phyloP scores from a whole-genome alignment of 1,284 basidiomycete species.

The Cutaneotrichosporon cutaneum region DNA sequence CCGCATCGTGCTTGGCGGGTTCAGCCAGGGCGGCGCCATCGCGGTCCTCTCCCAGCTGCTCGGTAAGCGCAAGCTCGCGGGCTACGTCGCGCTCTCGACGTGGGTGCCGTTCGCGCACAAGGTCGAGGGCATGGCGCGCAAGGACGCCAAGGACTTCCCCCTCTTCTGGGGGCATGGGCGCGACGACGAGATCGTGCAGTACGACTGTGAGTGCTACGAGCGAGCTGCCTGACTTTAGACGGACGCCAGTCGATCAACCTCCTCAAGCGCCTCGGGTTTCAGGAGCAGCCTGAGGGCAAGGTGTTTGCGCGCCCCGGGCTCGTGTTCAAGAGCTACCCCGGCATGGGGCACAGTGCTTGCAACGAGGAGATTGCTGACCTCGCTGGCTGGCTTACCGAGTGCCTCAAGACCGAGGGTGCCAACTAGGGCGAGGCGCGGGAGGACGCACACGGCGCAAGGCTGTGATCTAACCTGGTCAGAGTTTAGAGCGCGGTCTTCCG shows the following conservation, averaged over 20 bases:
- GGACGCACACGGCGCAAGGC: constrained; percentile 2
- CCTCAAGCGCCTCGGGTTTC: constrained; percentile 60
- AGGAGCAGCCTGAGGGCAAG: constrained; percentile 32
- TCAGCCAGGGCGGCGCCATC: constrained; percentile 83
- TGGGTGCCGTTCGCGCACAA: constrained; percentile 70
- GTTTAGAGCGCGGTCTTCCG: neutral
- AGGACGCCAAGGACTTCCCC: constrained; percentile 59
- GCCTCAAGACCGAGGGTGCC: constrained; percentile 38
- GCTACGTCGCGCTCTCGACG: constrained; percentile 69
- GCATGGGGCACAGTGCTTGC: constrained; percentile 64
- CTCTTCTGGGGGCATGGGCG: constrained; percentile 86
- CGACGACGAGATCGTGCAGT: constrained; percentile 70
- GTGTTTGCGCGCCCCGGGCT: constrained; percentile 53
- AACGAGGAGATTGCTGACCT: constrained; percentile 66
- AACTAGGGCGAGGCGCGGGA: constrained; percentile 19
- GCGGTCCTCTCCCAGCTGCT: constrained; percentile 70
- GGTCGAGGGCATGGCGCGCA: constrained; percentile 56
- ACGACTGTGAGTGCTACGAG: constrained; percentile 44
- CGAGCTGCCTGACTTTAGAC: constrained; percentile 30
- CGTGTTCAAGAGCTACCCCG: constrained; percentile 48
- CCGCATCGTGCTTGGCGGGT: constrained; percentile 70
- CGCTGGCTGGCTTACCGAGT: constrained; percentile 40
- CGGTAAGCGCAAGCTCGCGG: constrained; percentile 66
- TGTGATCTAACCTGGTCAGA: neutral
- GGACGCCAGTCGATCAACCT: constrained; percentile 60